Evolutionary conservation across 1,284 basidiomycete genomes (phyloP), one percentile per base, ranked within the genome.

Genomic region (Trichosporon coremiiforme): DNA sequence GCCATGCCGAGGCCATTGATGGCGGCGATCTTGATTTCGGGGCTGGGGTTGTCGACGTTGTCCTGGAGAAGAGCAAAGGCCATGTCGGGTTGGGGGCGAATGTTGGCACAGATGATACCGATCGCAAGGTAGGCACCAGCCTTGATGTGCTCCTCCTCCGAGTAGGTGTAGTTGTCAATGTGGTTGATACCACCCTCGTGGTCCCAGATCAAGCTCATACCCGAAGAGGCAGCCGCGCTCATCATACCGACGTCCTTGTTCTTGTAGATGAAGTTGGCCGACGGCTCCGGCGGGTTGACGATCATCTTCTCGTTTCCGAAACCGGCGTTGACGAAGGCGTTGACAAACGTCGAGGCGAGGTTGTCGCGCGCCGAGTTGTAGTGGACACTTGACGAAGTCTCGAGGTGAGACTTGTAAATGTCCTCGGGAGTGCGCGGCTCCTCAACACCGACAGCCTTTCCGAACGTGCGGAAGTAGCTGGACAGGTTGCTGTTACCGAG

Each of bases 221-320:
- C 97, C 67, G 98, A 88, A 71, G 93, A 95, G 2, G 97, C 97
- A 22, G 96, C 89, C 20, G 97, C 97, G 74, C 93, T 95, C 87
- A 97, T 90, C 94, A 98, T 98, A 70, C 94, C 94, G 73, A 97
- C 92, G 69, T 98, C 96, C 85, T 98, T 98, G 86, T 98, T 98
- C 88, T 98, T 98, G 87, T 99, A 99, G 74, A 99, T 95, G 93
- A 95, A 99, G 76, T 93, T 95, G 83, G 90, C 92, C 25, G 96
- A 96, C 78, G 97, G 95, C 79, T 98, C 95, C 70, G 94, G 92
- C 0, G 95, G 95, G 77, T 91, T 91, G 4, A 96, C 95, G 91
- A 99, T 95, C 69, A 99, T 88, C 83, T 97, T 98, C 82, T 99
- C 97, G 81, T 99, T 99, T 20, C 95, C 95, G 79, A 97, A 99